Base-by-base conservation (phyloP, 1,284 basidiomycete species). In the Rhizopogon hawkerae region DNA sequence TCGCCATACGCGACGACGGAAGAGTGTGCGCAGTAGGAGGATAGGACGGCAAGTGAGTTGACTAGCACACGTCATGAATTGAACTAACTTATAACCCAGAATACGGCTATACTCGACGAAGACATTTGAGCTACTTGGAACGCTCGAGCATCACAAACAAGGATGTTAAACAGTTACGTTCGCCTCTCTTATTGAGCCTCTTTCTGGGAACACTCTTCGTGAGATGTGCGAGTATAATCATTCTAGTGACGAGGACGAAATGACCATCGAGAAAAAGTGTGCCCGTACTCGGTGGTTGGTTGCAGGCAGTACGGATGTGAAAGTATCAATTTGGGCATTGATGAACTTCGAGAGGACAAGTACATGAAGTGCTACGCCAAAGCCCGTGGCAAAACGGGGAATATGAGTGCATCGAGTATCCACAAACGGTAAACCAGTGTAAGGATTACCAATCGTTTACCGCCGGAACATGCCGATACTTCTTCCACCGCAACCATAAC, bases 31-130 rank as follows among this genome's bases (percentile, higher is more conserved):
- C 88, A 0, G 70, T 91, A 1, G 91, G 86, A 2, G 88, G 90
- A 0, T 94, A 92, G 91, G 91, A 94, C 56, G 91, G 92, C 31
- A 79, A 75, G 91, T 91, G 56, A 58, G 83, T 67, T 2, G 18
- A 36, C 31, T 11, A 31, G 16, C 24, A 31, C 46, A 11, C 24
- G 23, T 35, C 5, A 14, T 13, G 26, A 16, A 18, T 37, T 47
- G 6, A 34, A 41, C 31, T 3, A 26, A 23, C 18, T 49, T 38
- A 16, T 26, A 13, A 34, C 5, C 2, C 59, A 92, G 89, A 51
- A 75, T 92, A 35, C 79, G 88, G 0, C 67, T 93, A 7, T 91
- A 84, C 65, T 85, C 89, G 0, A 83, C 85, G 3, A 83, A 81
- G 57, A 76, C 75, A 1, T 72, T 89, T 60, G 92, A 89, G 58